Evolutionary conservation across 2,329 filamentous ascomycete species (phyloP), one percentile per base, ranked within the genome.

Genomic region (Pyricularia sp.): DNA sequence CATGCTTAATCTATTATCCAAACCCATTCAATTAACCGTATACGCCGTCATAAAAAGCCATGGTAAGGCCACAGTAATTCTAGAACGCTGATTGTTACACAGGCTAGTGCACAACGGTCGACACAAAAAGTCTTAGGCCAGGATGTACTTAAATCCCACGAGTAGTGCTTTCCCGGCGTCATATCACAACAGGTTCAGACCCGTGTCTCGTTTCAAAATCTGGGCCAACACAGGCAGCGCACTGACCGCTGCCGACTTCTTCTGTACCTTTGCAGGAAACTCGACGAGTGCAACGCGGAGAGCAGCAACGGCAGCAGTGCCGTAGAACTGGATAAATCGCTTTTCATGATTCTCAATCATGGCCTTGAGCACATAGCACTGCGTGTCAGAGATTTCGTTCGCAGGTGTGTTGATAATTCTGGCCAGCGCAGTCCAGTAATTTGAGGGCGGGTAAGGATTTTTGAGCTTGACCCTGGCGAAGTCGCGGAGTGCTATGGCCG

Each of bases 371-470:
- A 94, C 86, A 5, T 89, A 83, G 71, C 88, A 87, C 72, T 94
- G 91, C 0, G 91, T 93, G 71, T 90, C 86, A n/a, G 89, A 90
- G 11, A 90, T 84, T 72, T 92, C 84, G 11, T 80, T 78, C 0
- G 87, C 75, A 0, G 92, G 90, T 0, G 92, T 91, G 76, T 93
- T 93, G 75, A 94, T 81, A 55, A 98, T 92, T 63, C 84, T 84
- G 0, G 92, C 88, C 69, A 98, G 81, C 0, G 90, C 85, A 55
- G 83, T 85, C 95, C 95, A 99, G 81, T 95, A 98, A 69, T 94
- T 84, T 0, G 84, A 85, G 66, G 91, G 92, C 4, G 90, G 93
- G 79, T 87, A 95, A 0, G 90, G 93, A 73, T 94, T 94, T 64
- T 81, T 82, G 72, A 88, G 88, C 58, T 83, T 82, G 1, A 89